Base-by-base conservation (phyloP, 1,284 basidiomycete genomes). In the Heterobasidion parviporum region DNA sequence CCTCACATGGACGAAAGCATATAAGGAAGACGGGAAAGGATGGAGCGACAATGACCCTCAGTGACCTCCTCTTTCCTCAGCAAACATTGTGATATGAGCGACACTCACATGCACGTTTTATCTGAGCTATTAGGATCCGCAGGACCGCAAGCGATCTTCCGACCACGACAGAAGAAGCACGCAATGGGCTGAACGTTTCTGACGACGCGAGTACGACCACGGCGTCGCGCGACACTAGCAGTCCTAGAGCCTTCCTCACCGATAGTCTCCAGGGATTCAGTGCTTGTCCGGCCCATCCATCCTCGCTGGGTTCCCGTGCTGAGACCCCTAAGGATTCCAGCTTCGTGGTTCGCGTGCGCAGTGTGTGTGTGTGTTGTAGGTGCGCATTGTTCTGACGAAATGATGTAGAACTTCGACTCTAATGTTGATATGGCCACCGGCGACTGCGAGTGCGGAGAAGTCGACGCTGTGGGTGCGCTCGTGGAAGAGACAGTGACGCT, bases 101-200 rank as follows among this genome's bases (percentile, higher is more conserved):
- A 6, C 3, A 77, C 82, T 74, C 61, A 83, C 83, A 81, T 81
- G 81, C 82, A 84, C 1, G 79, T 80, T 59, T 74, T 74, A 59
- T 81, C 79, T 49, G 71, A 69, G 59, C 73, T 78, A 10, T 72
- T 76, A 3, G 75, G 71, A 16, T 73, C 60, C 1, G 80, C 78
- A 16, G 80, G 77, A 0, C 81, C 80, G 57, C 82, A 85, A 3
- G 82, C 83, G 55, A 85, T 85, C 68, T 85, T 84, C 47, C 82
- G 70, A 4, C 79, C 80, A 38, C 82, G 72, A 64, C 82, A 84
- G 63, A 85, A 85, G 12, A 79, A 69, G 59, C 82, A 85, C 0
- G 82, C 82, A 3, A 85, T 69, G 20, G 47, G 47, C 47, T 49
- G 47, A 6, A 49, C 47, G 16, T 15, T 49, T 2, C 8, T 26